These are phyloP conservation scores for Penicillium mononematosum DNA, from an alignment of 495 filamentous ascomycete species.

Conservation along the genomic window DNA sequence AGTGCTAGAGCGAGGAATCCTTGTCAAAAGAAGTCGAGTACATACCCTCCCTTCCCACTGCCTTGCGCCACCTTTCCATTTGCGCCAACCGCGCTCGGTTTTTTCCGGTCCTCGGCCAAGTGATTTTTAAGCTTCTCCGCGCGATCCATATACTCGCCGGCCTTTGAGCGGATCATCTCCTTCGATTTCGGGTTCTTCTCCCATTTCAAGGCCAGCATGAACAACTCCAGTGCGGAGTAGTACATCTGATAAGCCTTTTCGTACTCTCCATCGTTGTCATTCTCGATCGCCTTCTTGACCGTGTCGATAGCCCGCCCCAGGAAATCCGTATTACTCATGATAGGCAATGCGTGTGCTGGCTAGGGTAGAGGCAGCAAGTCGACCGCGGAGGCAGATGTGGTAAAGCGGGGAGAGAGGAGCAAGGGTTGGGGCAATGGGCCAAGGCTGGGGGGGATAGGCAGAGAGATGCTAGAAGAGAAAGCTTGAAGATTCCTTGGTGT, in stretches of 20 bases:
- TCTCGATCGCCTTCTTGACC: slow-evolving; percentile 95
- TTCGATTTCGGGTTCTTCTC: slow-evolving; percentile 96
- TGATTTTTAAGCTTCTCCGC: slow-evolving; percentile 96
- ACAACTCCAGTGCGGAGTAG: slow-evolving; percentile 89
- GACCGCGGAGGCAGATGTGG: slow-evolving; percentile 23
- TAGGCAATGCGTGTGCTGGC: slow-evolving; percentile 19
- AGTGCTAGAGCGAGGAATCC: neutral
- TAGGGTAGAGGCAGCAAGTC: slow-evolving; percentile 23
- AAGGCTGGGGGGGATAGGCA: slow-evolving; percentile 15
- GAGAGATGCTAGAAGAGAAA: neutral
- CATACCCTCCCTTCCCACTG: slow-evolving; percentile 63
- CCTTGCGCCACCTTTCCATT: slow-evolving; percentile 76
- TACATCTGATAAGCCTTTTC: slow-evolving; percentile 94
- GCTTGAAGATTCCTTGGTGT: neutral
- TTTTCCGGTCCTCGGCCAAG: slow-evolving; percentile 73
- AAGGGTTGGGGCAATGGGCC: slow-evolving; percentile 20
- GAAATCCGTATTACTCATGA: slow-evolving; percentile 97
- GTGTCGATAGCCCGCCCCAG: slow-evolving; percentile 90
- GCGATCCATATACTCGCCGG: slow-evolving; percentile 94
- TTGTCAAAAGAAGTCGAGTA: slow-evolving; percentile 14
- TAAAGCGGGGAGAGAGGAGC: slow-evolving; percentile 30
- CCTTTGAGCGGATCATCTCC: slow-evolving; percentile 92
- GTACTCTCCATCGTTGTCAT: slow-evolving; percentile 93
- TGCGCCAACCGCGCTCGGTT: slow-evolving; percentile 76
- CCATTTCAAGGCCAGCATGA: slow-evolving; percentile 97